phyloP scores from a whole-genome alignment of 192 early-diverging fungal species.

The Geosiphon pyriformis region DNA sequence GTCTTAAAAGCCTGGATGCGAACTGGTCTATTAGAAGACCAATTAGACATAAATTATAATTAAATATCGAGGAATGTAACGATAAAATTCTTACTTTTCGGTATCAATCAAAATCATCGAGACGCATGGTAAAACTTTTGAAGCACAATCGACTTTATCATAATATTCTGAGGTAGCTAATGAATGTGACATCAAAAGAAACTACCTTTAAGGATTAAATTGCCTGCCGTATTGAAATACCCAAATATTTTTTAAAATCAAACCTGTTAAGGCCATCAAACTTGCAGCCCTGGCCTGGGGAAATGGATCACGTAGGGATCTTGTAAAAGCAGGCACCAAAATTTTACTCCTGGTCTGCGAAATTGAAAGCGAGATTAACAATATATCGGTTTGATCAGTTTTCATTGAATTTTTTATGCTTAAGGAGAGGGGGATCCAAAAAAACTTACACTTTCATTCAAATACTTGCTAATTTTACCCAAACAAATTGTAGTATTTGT shows the following conservation, averaged over 20 bases:
- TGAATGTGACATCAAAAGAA: slow-evolving; percentile 3
- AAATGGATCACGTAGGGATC: slow-evolving; percentile 83
- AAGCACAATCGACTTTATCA: slow-evolving; percentile 64
- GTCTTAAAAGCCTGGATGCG: slow-evolving; percentile 80
- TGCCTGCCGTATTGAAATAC: background rate
- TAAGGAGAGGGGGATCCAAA: too few species aligned
- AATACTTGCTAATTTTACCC: slow-evolving; percentile 79
- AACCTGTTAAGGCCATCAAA: slow-evolving; percentile 66
- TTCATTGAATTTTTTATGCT: too few species aligned
- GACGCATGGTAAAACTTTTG: slow-evolving; percentile 69
- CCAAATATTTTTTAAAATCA: background rate
- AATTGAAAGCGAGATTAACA: background rate
- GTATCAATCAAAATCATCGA: slow-evolving; percentile 65
- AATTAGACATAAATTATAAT: slow-evolving; percentile 22
- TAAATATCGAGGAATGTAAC: background rate
- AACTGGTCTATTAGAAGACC: slow-evolving; percentile 52
- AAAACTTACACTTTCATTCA: slow-evolving; percentile 62
- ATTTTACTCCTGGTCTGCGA: slow-evolving; percentile 70
- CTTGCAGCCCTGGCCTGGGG: slow-evolving; percentile 81
- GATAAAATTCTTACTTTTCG: slow-evolving; percentile 55
- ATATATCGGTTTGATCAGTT: background rate
- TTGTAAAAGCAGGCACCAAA: slow-evolving; percentile 75
- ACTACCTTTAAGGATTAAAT: background rate
- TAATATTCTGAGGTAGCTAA: slow-evolving; percentile 67
- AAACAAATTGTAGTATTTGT: slow-evolving; percentile 95